Conservation (phyloP, 2,329 filamentous ascomycete genomes). For the Delphinella strobiligena region DNA sequence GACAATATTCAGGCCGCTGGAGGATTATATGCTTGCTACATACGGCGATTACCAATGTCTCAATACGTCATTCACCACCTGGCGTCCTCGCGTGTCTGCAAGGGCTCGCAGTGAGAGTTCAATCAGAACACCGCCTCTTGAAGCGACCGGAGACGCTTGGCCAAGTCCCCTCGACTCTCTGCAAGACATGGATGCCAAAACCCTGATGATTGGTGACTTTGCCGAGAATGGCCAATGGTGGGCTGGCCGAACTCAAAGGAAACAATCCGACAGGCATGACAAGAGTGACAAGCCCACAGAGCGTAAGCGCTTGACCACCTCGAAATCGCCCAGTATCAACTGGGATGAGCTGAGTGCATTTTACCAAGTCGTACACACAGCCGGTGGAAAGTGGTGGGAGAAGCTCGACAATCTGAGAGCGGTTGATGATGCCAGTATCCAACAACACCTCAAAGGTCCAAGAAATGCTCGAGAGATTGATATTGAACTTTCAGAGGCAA, state of each 20-base stretch:
- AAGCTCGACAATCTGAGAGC: constrained; percentile 36
- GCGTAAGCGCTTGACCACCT: constrained; percentile 33
- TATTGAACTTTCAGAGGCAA: constrained; percentile 45
- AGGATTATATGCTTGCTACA: constrained; percentile 61
- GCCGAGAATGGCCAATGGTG: constrained; percentile 77
- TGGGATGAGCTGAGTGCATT: constrained; percentile 62
- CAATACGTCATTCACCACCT: constrained; percentile 62
- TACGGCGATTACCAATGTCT: constrained; percentile 60
- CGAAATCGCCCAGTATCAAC: constrained; percentile 57
- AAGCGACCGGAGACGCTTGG: constrained; percentile 16
- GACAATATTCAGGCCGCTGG: constrained; percentile 60
- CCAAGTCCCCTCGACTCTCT: constrained; percentile 30
- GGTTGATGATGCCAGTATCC: constrained; percentile 14
- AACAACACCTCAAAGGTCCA: constrained; percentile 35
- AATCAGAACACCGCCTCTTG: constrained; percentile 23
- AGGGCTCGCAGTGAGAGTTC: constrained; percentile 34
- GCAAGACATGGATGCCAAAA: constrained; percentile 60
- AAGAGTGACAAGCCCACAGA: constrained; percentile 1
- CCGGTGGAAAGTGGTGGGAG: constrained; percentile 54
- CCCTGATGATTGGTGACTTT: constrained; percentile 60
- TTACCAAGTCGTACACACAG: constrained; percentile 59
- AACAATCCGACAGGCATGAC: constrained; percentile 20
- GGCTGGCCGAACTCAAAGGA: constrained; percentile 45
- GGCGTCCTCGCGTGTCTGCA: constrained; percentile 27
- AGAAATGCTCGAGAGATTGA: constrained; percentile 34